Evolutionary conservation across 23 red algal species (phyloP), one percentile per base, ranked within the genome.

Genomic region (Agarophyton chilense): DNA sequence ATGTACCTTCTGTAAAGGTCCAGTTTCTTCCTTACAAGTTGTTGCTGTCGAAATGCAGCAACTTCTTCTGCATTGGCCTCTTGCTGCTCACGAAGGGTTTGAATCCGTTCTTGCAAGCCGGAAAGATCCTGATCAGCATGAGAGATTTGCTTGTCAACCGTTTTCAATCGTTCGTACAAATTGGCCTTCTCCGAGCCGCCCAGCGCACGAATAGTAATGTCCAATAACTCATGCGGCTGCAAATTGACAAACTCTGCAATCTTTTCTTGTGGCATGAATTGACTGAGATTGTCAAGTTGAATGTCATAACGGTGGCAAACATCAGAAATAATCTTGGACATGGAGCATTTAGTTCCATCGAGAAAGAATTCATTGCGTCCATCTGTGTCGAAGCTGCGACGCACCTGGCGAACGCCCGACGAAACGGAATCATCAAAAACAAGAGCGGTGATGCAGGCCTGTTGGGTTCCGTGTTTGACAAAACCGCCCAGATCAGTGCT

Each of bases 261-360:
- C 60, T 94, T 84, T 52, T 99, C 97, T 78, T 99, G 97, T 2
- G 97, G 97, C 84, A 96, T 92, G 52, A 99, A 99, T 60, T 92
- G 78, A 78, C 97, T 96, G 12, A 99, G 39, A 24, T 99, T 99
- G 32, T 99, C 97, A 47, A 99, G 72, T 66, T 99, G 97, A 81
- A 99, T 99, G 57, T 99, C 91, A 53, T 90, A 94, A 22, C 58
- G 52, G 77, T 71, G 22, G 39, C 82, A 67, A 41, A 95, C 81
- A 34, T 94, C 71, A 13, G 68, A 57, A 43, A 87, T 53, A 55
- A 91, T 41, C 38, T 72, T 85, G 6, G 47, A 53, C 65, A 84
- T 52, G 24, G 52, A 47, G 44, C 67, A 90, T 1, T 51, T 50
- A 1, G 17, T 49, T 5, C 90, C 89, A 65, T 99, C 97, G 10